Conservation (phyloP, 805 yeast genomes). For the Osmozyma mogii region DNA sequence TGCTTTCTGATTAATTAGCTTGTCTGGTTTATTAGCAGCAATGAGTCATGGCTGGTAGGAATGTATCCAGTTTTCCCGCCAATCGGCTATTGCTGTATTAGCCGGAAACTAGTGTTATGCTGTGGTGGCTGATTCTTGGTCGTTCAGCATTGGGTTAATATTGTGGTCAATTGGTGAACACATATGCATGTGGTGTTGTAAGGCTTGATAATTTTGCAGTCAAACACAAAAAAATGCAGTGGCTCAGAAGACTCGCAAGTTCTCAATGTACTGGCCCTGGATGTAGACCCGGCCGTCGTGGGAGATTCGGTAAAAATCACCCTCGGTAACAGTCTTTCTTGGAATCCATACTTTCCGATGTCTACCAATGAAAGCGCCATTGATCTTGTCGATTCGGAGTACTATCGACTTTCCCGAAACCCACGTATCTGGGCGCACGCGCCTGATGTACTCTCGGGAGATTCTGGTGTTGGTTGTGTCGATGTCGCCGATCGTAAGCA, state of each 20-base stretch:
- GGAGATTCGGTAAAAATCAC: conserved; percentile 12
- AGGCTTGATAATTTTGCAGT: too few relatives aligned
- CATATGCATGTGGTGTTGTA: too few relatives aligned
- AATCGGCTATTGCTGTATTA: too few relatives aligned
- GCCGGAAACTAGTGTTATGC: too few relatives aligned
- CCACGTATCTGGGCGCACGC: conserved; percentile 2
- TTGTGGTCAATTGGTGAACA: too few relatives aligned
- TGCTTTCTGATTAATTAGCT: too few relatives aligned
- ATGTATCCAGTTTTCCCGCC: too few relatives aligned
- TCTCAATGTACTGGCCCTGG: conserved; percentile 23
- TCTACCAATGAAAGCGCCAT: conserved; percentile 22
- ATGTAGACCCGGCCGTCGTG: conserved; percentile 17
- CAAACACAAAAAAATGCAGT: too few relatives aligned
- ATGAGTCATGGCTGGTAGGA: too few relatives aligned
- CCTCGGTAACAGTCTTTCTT: conserved; percentile 9
- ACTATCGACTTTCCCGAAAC: conserved; percentile 6
- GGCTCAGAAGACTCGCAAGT: conserved; percentile 18
- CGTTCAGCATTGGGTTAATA: too few relatives aligned
- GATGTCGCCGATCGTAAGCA: conserved; percentile 27
- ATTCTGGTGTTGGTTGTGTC: conserved; percentile 33
- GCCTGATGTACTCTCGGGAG: conserved; percentile 16
- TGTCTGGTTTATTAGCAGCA: too few relatives aligned
- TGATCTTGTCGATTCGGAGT: conserved; percentile 22
- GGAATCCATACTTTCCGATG: conserved; percentile 23
- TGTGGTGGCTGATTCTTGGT: too few relatives aligned